Evolutionary conservation across 2,329 filamentous ascomycete genomes (phyloP).

Genomic region (Conoideocrella luteorostrata): DNA sequence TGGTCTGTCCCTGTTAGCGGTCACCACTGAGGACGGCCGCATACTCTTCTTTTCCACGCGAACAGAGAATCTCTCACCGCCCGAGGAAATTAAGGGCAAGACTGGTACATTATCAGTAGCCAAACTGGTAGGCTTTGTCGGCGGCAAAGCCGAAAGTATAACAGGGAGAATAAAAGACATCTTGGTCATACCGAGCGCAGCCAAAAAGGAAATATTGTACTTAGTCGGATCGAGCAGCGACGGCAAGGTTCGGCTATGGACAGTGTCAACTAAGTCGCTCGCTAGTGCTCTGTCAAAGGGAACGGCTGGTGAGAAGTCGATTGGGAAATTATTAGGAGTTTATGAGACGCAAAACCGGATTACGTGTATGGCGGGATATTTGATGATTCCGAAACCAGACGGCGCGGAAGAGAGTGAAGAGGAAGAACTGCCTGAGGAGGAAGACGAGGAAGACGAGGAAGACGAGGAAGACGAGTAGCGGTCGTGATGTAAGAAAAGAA

Average conservation of each 20-base stretch:
- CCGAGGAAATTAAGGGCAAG: slow-evolving; percentile 27
- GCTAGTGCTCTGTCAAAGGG: slow-evolving; percentile 20
- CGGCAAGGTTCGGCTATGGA: slow-evolving; percentile 77
- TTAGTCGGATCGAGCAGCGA: slow-evolving; percentile 77
- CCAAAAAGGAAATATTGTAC: slow-evolving; percentile 37
- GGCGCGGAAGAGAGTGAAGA: slow-evolving; percentile 54
- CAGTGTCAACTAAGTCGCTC: slow-evolving; percentile 41
- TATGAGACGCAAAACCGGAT: slow-evolving; percentile 86
- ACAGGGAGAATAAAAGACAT: slow-evolving; percentile 83
- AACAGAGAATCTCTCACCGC: slow-evolving; percentile 35
- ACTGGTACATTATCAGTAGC: slow-evolving; percentile 45
- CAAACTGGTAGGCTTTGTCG: slow-evolving; percentile 67
- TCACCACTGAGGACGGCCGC: slow-evolving; percentile 86
- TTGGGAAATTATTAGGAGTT: slow-evolving; percentile 64
- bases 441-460: slow-evolving; percentile 32
- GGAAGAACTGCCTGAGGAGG: slow-evolving; percentile 38
- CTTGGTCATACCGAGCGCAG: slow-evolving; percentile 47
- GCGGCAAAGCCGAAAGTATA: slow-evolving; percentile 64
- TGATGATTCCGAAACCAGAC: slow-evolving; percentile 67
- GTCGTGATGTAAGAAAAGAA: no score
- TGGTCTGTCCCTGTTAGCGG: slow-evolving; percentile 51
- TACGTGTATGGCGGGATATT: slow-evolving; percentile 79
- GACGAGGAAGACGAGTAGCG: slow-evolving; percentile 22
- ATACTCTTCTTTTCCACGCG: slow-evolving; percentile 76
- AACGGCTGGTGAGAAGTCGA: slow-evolving; percentile 20